Evolutionary conservation across 345 rosid species (phyloP).

Genomic region (Jatropha curcas): DNA sequence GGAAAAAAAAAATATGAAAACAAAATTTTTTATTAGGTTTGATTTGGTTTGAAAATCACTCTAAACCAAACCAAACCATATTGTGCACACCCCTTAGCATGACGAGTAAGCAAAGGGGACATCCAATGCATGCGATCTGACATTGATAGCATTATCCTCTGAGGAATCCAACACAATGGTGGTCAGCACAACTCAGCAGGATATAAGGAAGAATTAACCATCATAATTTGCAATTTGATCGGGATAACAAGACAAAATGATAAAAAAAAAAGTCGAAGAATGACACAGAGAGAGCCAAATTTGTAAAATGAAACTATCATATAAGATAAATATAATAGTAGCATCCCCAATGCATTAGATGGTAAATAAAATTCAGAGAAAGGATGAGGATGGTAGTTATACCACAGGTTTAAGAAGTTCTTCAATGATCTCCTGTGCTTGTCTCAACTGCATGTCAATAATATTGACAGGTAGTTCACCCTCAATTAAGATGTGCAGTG

Average conservation of each 20-base stretch:
- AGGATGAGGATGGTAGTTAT: neutral
- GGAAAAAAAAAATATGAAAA: too few species aligned
- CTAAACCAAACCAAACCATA: too few species aligned
- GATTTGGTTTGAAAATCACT: too few species aligned
- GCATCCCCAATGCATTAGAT: neutral
- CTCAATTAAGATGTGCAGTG: constrained; percentile 30
- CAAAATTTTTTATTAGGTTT: too few species aligned
- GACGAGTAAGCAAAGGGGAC: too few species aligned
- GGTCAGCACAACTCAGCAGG: neutral
- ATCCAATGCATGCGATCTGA: too few species aligned
- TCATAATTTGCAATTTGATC: neutral
- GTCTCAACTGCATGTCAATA: constrained; percentile 24
- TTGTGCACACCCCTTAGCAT: too few species aligned
- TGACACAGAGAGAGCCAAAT: neutral
- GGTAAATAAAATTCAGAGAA: neutral
- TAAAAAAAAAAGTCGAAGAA: neutral
- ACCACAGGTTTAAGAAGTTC: constrained; percentile 34
- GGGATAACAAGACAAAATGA: too few species aligned
- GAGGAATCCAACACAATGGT: neutral
- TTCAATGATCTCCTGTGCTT: constrained; percentile 31
- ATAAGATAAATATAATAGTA: neutral
- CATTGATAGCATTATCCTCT: neutral
- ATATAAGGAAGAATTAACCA: too few species aligned
- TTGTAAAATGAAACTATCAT: neutral
- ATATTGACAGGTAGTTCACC: constrained; percentile 27